Base-by-base conservation (phyloP, 2,329 filamentous ascomycete genomes). In the Claviceps arundinis region DNA sequence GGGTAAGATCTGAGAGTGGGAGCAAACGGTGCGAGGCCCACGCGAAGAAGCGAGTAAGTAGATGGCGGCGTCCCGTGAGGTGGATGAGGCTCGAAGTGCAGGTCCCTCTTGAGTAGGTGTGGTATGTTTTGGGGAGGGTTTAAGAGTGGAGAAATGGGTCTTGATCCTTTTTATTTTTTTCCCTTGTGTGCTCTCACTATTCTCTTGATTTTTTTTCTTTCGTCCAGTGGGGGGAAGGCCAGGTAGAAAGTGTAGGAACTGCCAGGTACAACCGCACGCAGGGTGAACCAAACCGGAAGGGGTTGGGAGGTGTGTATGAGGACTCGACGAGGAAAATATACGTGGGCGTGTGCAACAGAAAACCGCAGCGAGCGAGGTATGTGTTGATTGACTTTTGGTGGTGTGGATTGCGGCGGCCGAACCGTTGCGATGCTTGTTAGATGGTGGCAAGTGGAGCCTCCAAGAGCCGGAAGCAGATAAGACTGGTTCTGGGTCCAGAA, bases 141-240 rank as follows among this genome's bases (percentile, higher is more conserved):
- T 61, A 64, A 50, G 65, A 67, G 70, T 72, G 70, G 70, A 69
- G 70, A 71, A 69, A 62, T 65, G 68, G 68, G 64, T 67, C 68
- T 68, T 60, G 64, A 64, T 65, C 62, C 65, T 69, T 70, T 69
- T 69, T 67, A 57, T 57, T 64, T 67, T 66, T 45, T 47, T 46
- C n/a, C 16, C 34, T 50, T 43, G 50, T 52, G 48, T 42, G 47
- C 43, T 47, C 48, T 51, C 47, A 47, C 37, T 43, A 37, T 19
- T 53, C 19, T n/a, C n/a, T n/a, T n/a, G 45, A 37, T 47, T 37
- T 47, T 70, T 70, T 68, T 69, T 66, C 56, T 58, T 62, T 48
- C 48, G 30, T 14, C 46, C 13, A 24, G 34, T 13, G 54, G 55
- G 57, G 60, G 56, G 50, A 43, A 43, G 43, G 30, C 30, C 30